phyloP scores from a whole-genome alignment of 345 rosid species.

The Psidium guajava region DNA sequence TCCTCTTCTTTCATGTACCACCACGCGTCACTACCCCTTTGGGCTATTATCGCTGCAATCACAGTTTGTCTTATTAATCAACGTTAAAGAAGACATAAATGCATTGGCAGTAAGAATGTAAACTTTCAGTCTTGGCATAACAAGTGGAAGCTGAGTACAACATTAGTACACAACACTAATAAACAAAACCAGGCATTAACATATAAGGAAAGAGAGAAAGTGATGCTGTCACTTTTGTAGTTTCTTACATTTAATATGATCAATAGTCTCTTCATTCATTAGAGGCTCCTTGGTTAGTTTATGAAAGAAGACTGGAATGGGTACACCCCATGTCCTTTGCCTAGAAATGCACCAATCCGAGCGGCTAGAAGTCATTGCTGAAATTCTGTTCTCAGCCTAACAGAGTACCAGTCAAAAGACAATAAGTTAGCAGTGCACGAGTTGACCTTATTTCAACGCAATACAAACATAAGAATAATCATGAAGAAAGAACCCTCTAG shows the following conservation, averaged over 20 bases:
- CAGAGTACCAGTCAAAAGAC: neutral
- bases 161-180: neutral
- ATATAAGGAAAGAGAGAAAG: neutral
- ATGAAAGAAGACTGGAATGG: conserved; percentile 88
- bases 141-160: neutral
- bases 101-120: neutral
- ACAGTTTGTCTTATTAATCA: neutral
- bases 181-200: neutral
- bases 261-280: conserved; percentile 74
- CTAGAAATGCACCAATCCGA: conserved; percentile 98
- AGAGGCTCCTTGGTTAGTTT: conserved; percentile 73
- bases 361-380: conserved; percentile 86
- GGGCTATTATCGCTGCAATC: conserved; percentile 55
- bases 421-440: neutral
- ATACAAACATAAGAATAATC: neutral
- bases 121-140: neutral
- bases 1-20: conserved; percentile 91
- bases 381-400: conserved; percentile 83
- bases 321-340: conserved; percentile 97
- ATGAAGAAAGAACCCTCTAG: neutral
- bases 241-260: conserved; percentile 72
- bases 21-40: conserved; percentile 93
- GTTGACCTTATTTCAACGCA: neutral
- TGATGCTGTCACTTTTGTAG: neutral
- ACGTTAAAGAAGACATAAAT: neutral